A percentile compares a stretch with the other conserved stretches of the same genome.
Evolutionary conservation across 225 moss, liverwort and hornwort species (phyloP).

Genomic region (Pleurozium schreberi): DNA sequence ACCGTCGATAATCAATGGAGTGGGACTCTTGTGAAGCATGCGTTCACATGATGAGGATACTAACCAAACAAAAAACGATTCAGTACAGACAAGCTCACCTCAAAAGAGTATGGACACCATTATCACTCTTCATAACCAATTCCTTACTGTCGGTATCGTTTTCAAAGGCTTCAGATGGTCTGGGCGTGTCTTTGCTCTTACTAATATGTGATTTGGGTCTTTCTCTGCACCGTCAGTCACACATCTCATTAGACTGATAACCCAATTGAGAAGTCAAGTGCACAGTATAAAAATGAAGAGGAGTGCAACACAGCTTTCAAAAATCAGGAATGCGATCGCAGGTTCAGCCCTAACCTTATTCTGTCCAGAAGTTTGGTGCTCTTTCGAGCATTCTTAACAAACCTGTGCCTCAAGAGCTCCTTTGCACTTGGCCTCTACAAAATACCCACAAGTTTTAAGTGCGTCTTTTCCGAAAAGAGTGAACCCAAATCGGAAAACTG

Average conservation of each 20-base stretch:
- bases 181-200: conserved; percentile 78
- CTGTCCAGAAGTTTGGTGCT: conserved; percentile 85
- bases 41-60: not conserved
- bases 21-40: not conserved
- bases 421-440: conserved; percentile 89
- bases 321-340: not conserved
- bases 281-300: not conserved
- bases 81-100: conserved; percentile 6
- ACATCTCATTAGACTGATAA: not conserved
- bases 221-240: conserved; percentile 40
- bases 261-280: not conserved
- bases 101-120: conserved; percentile 34
- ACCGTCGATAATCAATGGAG: not conserved
- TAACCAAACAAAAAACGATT: not conserved
- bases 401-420: conserved; percentile 82
- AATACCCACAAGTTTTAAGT: not conserved
- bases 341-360: conserved; percentile 49
- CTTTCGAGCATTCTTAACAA: conserved; percentile 90
- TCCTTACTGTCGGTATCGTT: conserved; percentile 47
- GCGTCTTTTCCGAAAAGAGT: not conserved
- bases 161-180: conserved; percentile 68
- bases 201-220: conserved; percentile 72
- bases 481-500: not conserved
- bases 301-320: not conserved
- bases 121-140: conserved; percentile 38